phyloP scores from a whole-genome alignment of 1,284 basidiomycete species.

The Cutaneotrichosporon spelunceum region DNA sequence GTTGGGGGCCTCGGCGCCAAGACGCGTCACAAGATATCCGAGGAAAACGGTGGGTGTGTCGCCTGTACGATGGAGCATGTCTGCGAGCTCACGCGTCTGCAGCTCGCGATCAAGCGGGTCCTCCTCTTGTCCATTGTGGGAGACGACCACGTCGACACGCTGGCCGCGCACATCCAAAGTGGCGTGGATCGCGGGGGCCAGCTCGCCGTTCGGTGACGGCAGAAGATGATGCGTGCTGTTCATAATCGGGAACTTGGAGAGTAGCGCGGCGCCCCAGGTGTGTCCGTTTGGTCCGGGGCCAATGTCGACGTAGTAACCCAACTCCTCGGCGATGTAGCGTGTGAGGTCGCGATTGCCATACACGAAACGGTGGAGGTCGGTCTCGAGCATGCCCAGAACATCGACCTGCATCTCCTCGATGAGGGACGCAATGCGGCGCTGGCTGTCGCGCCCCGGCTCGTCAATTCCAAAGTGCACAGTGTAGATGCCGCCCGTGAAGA shows the following conservation, averaged over 20 bases:
- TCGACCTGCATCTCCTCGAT: constrained; percentile 78
- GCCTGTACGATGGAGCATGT: constrained; percentile 69
- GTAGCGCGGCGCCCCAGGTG: constrained; percentile 82
- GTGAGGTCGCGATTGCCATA: constrained; percentile 90
- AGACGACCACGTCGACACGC: constrained; percentile 73
- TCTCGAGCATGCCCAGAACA: constrained; percentile 74
- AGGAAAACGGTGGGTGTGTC: constrained; percentile 80
- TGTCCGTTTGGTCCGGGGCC: constrained; percentile 85
- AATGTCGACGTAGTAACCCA: constrained; percentile 67
- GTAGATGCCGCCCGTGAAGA: constrained; percentile 87
- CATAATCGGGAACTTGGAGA: constrained; percentile 91
- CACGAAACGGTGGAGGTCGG: constrained; percentile 75
- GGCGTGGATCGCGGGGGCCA: constrained; percentile 89
- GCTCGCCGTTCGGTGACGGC: constrained; percentile 77
- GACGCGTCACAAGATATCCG: constrained; percentile 93
- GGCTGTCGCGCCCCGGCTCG: constrained; percentile 76
- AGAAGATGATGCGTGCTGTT: constrained; percentile 84
- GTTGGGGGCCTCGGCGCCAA: constrained; percentile 76
- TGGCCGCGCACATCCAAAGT: constrained; percentile 77
- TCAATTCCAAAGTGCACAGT: constrained; percentile 87
- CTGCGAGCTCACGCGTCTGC: constrained; percentile 76
- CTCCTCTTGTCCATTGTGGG: constrained; percentile 92
- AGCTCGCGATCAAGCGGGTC: constrained; percentile 92
- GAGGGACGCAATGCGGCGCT: constrained; percentile 70
- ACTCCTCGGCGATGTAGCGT: constrained; percentile 69